phyloP scores from a whole-genome alignment of 305 asterid genomes.

The Fraxinus albicans region DNA sequence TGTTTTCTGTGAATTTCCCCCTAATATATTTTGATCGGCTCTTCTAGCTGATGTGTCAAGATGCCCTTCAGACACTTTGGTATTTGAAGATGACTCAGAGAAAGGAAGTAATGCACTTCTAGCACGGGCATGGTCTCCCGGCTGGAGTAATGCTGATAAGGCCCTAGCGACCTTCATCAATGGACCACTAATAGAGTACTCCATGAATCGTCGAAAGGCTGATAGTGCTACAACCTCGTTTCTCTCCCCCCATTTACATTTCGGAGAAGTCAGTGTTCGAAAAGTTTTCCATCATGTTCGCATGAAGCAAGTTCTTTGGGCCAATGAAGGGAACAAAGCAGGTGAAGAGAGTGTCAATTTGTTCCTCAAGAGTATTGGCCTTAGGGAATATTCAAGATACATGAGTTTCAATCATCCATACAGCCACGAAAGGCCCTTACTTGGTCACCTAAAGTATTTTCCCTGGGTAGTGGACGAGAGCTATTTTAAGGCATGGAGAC shows the following conservation, averaged over 20 bases:
- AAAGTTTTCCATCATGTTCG: slow-evolving; percentile 87
- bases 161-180: slow-evolving; percentile 74
- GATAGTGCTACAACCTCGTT: slow-evolving; percentile 92
- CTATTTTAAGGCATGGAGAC: slow-evolving; percentile 91
- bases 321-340: slow-evolving; percentile 80
- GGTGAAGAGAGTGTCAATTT: slow-evolving; percentile 93
- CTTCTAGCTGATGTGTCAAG: slow-evolving; percentile 62
- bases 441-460: slow-evolving; percentile 71
- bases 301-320: slow-evolving; percentile 83
- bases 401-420: slow-evolving; percentile 90
- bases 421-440: slow-evolving; percentile 93
- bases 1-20: background rate
- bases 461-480: slow-evolving; percentile 92
- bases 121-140: slow-evolving; percentile 94
- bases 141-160: slow-evolving; percentile 94
- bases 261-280: slow-evolving; percentile 89
- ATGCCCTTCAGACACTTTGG: slow-evolving; percentile 51
- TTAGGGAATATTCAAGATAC: slow-evolving; percentile 88
- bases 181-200: slow-evolving; percentile 78
- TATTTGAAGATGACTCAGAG: slow-evolving; percentile 87
- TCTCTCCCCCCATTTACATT: slow-evolving; percentile 92
- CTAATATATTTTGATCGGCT: background rate
- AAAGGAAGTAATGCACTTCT: slow-evolving; percentile 96
- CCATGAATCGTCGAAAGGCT: slow-evolving; percentile 81
- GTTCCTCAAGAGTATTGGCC: slow-evolving; percentile 89